A percentile compares a stretch with the other conserved stretches of the same genome.
These are phyloP conservation scores for Hemisphaericaspora subhashii DNA, from an alignment of 1,139 yeast species.

Conservation along the genomic window DNA sequence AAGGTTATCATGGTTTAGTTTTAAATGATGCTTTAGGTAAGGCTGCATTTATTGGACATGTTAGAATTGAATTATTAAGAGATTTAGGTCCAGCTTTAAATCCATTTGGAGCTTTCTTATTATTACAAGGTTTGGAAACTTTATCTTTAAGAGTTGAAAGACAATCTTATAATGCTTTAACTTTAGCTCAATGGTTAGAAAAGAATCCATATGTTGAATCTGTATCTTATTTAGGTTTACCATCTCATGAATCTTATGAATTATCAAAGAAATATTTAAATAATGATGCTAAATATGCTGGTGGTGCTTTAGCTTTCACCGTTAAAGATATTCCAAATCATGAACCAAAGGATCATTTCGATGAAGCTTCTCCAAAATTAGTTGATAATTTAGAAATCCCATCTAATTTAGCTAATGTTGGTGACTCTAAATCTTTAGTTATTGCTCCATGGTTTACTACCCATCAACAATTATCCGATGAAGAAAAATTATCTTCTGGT, in stretches of 20 bases:
- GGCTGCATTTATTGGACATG: constrained; percentile 75
- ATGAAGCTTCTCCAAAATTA: constrained; percentile 75
- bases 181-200: constrained; percentile 77
- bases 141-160: constrained; percentile 91
- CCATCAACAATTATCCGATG: constrained; percentile 83
- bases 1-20: constrained; percentile 88
- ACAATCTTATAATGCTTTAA: constrained; percentile 81
- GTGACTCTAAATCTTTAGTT: constrained; percentile 91
- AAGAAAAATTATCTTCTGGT: constrained; percentile 79
- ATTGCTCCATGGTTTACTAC: constrained; percentile 96
- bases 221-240: constrained; percentile 92
- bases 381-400: constrained; percentile 83
- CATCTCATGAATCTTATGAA: constrained; percentile 79
- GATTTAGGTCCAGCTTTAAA: constrained; percentile 88
- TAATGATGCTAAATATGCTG: constrained; percentile 59
- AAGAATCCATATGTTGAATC: constrained; percentile 70
- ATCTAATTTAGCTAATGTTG: constrained; percentile 92
- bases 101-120: constrained; percentile 85
- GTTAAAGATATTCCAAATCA: constrained; percentile 60
- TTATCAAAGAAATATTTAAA: constrained; percentile 77
- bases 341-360: constrained; percentile 54
- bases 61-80: constrained; percentile 83
- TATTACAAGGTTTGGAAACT: constrained; percentile 91
- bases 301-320: constrained; percentile 88
- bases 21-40: constrained; percentile 81